A percentile compares a stretch with the other conserved stretches of the same genome.
phyloP scores from a whole-genome alignment of 768 basidiomycete genomes.

The Russula sp. region DNA sequence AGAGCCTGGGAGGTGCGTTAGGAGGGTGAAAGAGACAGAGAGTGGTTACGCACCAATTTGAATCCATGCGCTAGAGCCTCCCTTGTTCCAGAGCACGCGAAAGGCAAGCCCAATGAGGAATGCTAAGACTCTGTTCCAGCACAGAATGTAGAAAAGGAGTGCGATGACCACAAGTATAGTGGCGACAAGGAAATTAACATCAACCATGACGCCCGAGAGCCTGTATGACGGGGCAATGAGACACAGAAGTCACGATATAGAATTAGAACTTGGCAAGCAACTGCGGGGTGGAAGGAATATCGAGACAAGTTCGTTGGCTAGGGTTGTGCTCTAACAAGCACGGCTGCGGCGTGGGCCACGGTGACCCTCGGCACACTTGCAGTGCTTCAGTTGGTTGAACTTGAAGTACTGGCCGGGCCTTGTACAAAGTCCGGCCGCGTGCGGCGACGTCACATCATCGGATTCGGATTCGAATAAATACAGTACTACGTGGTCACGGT shows the following conservation, averaged over 20 bases:
- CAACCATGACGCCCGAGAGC: slow-evolving; percentile 42
- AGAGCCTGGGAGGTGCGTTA: slow-evolving; percentile 50
- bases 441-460: no score
- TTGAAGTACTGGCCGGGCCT: no score
- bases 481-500: no score
- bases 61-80: slow-evolving; percentile 74
- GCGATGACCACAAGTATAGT: slow-evolving; percentile 52
- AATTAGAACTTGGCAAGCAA: no score
- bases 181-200: slow-evolving; percentile 53
- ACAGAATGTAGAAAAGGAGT: slow-evolving; percentile 77
- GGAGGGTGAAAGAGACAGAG: not conserved
- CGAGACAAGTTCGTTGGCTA: no score
- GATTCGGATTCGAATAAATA: no score
- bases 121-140: slow-evolving; percentile 83
- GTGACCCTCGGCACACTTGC: not conserved
- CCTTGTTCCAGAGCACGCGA: slow-evolving; percentile 74
- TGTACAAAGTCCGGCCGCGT: no score
- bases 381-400: no score
- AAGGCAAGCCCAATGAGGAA: slow-evolving; percentile 57
- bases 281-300: not conserved
- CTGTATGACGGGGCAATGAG: not conserved
- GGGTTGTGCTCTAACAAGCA: no score
- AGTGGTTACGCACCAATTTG: slow-evolving; percentile 54
- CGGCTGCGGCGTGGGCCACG: no score
- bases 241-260: no score